Base-by-base conservation (phyloP, 1,139 yeast species). In the Zygoascus meyerae region DNA sequence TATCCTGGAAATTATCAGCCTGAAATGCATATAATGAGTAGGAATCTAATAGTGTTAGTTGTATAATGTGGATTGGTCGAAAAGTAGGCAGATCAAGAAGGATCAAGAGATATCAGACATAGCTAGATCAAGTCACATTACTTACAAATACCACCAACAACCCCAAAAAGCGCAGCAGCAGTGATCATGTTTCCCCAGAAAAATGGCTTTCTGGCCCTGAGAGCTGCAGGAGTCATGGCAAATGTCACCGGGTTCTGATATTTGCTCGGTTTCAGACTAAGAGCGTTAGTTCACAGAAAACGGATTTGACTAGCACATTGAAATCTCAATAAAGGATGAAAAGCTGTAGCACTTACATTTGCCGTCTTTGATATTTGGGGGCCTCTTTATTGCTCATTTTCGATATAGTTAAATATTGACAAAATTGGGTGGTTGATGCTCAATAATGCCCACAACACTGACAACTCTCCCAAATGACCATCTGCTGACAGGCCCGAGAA, bases 171-270 rank as follows among this genome's bases (percentile, higher is more conserved):
- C 0, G 75, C 65, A 15, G 72, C 71, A 47, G 90, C 78, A 0
- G 81, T 78, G 16, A 78, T 67, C 62, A 83, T 75, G 65, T 90
- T 90, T 60, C 75, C 80, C 75, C 81, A 78, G 69, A 89, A 84
- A 63, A 77, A 90, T 37, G 96, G 97, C 49, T 77, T 74, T 64
- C 97, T 78, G 42, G 95, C 96, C 57, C 97, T 74, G 58, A 86
- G 73, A 72, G 90, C 81, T 8, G 96, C 95, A 15, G 96, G 96
- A 2, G 96, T 86, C 89, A 89, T 89, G 63, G 85, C 85, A 69
- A 81, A 83, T 17, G 95, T 86, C 60, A 73, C 72, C 45, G 81
- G 84, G 67, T 85, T 86, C 62, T 85, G 83, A 66, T 86, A 87
- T 34, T 64, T 70, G 34, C 76, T 72, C 15, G 62, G 58, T 44